These are phyloP conservation scores for Mortierella polycephala DNA, from an alignment of 371 early-diverging fungal species.

Conservation along the genomic window DNA sequence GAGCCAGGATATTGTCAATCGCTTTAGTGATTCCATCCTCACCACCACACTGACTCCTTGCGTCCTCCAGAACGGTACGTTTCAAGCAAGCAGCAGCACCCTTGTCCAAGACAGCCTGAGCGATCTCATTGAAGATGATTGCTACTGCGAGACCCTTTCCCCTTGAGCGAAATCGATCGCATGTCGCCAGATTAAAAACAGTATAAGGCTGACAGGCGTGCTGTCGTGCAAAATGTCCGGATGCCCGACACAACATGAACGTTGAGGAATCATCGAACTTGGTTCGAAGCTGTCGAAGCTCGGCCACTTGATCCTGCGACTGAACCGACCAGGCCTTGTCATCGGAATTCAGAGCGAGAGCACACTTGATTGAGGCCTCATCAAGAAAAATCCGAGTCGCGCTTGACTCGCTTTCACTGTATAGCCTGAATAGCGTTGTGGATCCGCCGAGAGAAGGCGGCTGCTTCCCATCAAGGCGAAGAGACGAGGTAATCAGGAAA, in stretches of 20 bases:
- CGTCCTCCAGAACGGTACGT: constrained; percentile 8
- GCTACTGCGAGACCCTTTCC: constrained; percentile 11
- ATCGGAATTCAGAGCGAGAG: too few species aligned
- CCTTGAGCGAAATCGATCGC: constrained; percentile 15
- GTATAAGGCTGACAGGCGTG: constrained; percentile 15
- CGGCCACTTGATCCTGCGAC: too few species aligned
- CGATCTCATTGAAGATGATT: constrained; percentile 12
- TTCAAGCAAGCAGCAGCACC: constrained; percentile 13
- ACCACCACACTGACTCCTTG: constrained; percentile 7
- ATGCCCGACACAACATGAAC: constrained; percentile 13
- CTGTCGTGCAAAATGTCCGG: constrained; percentile 15
- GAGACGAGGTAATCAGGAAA: constrained; percentile 26
- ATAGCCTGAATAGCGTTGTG: constrained; percentile 14
- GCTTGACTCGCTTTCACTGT: constrained; percentile 15
- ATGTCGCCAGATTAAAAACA: constrained; percentile 11
- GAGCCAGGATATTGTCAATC: constrained; percentile 4
- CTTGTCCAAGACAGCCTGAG: constrained; percentile 10
- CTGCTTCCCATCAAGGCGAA: constrained; percentile 24
- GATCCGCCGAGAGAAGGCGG: constrained; percentile 15
- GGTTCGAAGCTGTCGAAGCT: not conserved
- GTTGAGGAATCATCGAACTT: not conserved
- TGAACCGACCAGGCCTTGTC: too few species aligned
- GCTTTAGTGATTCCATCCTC: not conserved
- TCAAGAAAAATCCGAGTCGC: constrained; percentile 29
- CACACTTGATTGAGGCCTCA: too few species aligned